Percentiles rank a stretch among this genome's conserved stretches.
Evolutionary conservation across 192 early-diverging fungal species (phyloP).

Genomic region (Phlyctochytrium arcticum): DNA sequence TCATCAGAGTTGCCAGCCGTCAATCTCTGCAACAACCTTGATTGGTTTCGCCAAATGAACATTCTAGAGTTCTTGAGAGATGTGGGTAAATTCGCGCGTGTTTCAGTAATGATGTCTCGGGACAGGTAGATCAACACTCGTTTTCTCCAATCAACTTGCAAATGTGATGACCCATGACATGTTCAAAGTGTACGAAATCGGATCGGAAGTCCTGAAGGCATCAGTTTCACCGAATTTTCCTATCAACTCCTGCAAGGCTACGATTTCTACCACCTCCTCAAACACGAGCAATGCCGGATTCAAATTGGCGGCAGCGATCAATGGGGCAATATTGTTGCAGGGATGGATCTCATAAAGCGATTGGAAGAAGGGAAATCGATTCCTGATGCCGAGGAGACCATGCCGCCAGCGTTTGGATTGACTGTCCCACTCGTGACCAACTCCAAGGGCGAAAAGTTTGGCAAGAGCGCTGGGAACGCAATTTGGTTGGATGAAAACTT

Average conservation of each 20-base stretch:
- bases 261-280: slow-evolving; percentile 85
- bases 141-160: not conserved
- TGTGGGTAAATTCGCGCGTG: slow-evolving; percentile 75
- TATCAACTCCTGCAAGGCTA: slow-evolving; percentile 95
- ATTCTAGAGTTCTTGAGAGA: slow-evolving; percentile 72
- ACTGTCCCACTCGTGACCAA: slow-evolving; percentile 86
- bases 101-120: slow-evolving; percentile 78
- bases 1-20: not conserved
- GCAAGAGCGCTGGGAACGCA: slow-evolving; percentile 94
- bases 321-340: slow-evolving; percentile 96
- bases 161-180: not conserved
- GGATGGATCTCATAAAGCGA: slow-evolving; percentile 83
- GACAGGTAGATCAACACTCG: slow-evolving; percentile 59
- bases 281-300: slow-evolving; percentile 55
- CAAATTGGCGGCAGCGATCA: slow-evolving; percentile 95
- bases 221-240: slow-evolving; percentile 94
- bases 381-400: not conserved
- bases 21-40: slow-evolving; percentile 74
- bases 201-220: slow-evolving; percentile 73
- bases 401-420: slow-evolving; percentile 65
- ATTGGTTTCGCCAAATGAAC: slow-evolving; percentile 73
- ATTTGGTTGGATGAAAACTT: slow-evolving; percentile 83
- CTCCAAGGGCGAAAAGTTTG: slow-evolving; percentile 91
- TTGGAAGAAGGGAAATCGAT: slow-evolving; percentile 20
- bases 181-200: slow-evolving; percentile 72